A percentile compares a stretch with the other conserved stretches of the same genome.
Evolutionary conservation across 169 alveolate species (phyloP).

Genomic region (Eimeria praecox): DNA sequence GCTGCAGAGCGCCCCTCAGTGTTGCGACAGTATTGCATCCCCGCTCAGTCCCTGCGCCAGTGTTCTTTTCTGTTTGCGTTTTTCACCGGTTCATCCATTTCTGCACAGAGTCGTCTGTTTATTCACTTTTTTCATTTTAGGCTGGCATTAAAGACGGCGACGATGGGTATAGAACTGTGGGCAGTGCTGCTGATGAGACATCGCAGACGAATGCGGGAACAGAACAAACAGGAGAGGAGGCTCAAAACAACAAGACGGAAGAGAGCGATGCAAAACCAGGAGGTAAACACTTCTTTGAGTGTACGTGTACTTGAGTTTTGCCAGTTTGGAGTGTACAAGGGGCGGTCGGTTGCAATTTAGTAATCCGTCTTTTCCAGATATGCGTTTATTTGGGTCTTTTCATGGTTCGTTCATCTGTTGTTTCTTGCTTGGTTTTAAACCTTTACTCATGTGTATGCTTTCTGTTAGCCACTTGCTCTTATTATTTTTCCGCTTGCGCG

Average conservation of each 20-base stretch:
- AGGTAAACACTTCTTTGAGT: not conserved
- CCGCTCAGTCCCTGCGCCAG: too few species aligned
- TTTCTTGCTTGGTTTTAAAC: not conserved
- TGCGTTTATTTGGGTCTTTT: not conserved
- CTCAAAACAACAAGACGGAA: conserved; percentile 3
- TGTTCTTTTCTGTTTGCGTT: not conserved
- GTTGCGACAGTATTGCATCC: not conserved
- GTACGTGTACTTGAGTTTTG: not conserved
- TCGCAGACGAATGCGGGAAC: conserved; percentile 62
- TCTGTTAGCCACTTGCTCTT: too few species aligned
- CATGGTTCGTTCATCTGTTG: not conserved
- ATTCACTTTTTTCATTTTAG: not conserved
- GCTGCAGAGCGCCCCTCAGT: not conserved
- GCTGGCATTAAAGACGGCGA: conserved; percentile 38
- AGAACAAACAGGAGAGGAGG: conserved; percentile 32
- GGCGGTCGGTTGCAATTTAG: not conserved
- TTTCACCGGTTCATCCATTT: not conserved
- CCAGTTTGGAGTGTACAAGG: not conserved
- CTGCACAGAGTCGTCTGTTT: not conserved
- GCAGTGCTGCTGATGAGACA: conserved; percentile 8
- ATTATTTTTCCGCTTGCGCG: not conserved
- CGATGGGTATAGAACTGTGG: conserved; percentile 23
- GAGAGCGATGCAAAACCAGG: conserved; percentile 6
- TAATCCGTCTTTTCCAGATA: not conserved
- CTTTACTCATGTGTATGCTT: not conserved